A percentile compares a stretch with the other conserved stretches of the same genome.
Conservation (phyloP, 371 early-diverging fungal species). For the Basidiobolus meristosporus region DNA sequence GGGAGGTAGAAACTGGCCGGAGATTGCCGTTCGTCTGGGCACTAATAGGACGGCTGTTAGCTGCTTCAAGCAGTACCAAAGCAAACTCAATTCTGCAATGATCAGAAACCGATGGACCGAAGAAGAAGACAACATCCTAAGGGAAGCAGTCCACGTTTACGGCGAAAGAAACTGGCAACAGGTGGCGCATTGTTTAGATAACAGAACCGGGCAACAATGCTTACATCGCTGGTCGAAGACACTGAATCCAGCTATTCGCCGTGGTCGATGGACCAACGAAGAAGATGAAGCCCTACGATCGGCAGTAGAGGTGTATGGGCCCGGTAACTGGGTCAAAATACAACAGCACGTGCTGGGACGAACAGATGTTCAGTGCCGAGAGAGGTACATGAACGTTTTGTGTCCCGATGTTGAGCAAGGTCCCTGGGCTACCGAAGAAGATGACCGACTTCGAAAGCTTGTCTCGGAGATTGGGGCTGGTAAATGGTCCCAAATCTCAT, state of each 20-base stretch:
- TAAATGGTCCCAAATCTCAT: conserved; percentile 40
- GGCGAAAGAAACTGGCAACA: conserved; percentile 54
- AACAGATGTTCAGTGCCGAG: conserved; percentile 78
- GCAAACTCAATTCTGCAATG: background rate
- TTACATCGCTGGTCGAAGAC: conserved; percentile 62
- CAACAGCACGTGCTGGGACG: conserved; percentile 46
- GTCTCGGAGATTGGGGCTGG: conserved; percentile 19
- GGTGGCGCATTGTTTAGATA: conserved; percentile 40
- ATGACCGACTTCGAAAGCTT: conserved; percentile 13
- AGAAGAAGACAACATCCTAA: conserved; percentile 34
- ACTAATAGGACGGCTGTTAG: conserved; percentile 59
- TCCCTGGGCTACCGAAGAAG: conserved; percentile 31
- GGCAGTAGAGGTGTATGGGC: conserved; percentile 44
- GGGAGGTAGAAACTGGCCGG: conserved; percentile 29
- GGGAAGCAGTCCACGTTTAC: conserved; percentile 26
- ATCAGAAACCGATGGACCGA: conserved; percentile 21
- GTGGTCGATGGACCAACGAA: conserved; percentile 47
- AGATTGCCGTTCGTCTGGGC: conserved; percentile 26
- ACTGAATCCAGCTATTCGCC: conserved; percentile 49
- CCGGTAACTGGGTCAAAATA: conserved; percentile 54
- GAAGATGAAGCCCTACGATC: conserved; percentile 52
- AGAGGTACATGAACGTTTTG: conserved; percentile 58
- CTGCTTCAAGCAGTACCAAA: conserved; percentile 25
- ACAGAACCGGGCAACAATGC: conserved; percentile 64
- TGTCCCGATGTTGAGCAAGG: conserved; percentile 33